phyloP scores from a whole-genome alignment of 2,329 filamentous ascomycete species.

The Hymenoscyphus repandus region DNA sequence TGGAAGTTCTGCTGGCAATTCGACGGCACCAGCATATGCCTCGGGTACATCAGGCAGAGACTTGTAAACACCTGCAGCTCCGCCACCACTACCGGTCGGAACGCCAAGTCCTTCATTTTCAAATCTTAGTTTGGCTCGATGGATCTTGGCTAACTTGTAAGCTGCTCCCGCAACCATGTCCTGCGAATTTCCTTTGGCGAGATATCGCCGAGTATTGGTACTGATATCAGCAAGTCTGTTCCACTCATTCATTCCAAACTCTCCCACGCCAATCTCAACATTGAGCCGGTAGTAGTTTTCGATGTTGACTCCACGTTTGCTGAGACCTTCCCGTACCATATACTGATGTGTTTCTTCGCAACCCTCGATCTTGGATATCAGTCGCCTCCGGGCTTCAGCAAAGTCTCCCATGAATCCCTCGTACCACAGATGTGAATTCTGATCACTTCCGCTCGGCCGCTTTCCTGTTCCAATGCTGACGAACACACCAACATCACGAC shows the following conservation, averaged over 20 bases:
- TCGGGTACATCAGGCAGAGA: slow-evolving; percentile 33
- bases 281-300: slow-evolving; percentile 97
- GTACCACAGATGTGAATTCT: slow-evolving; percentile 79
- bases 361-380: slow-evolving; percentile 90
- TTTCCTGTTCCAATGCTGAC: slow-evolving; percentile 93
- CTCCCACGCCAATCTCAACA: slow-evolving; percentile 90
- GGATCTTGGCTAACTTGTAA: slow-evolving; percentile 76
- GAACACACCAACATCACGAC: slow-evolving; percentile 86
- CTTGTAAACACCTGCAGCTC: slow-evolving; percentile 12
- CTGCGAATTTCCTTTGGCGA: slow-evolving; percentile 68
- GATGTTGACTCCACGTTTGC: slow-evolving; percentile 71
- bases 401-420: slow-evolving; percentile 91
- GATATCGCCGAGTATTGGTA: slow-evolving; percentile 81
- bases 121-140: slow-evolving; percentile 55
- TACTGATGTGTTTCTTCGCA: slow-evolving; percentile 86
- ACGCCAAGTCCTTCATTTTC: slow-evolving; percentile 14
- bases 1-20: slow-evolving; percentile 53
- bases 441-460: slow-evolving; percentile 62
- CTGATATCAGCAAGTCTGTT: slow-evolving; percentile 89
- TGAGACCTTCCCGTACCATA: slow-evolving; percentile 75
- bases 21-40: slow-evolving; percentile 38
- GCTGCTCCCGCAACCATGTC: slow-evolving; percentile 71
- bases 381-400: slow-evolving; percentile 76
- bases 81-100: not conserved
- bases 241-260: slow-evolving; percentile 99